Evolutionary conservation across 2,329 filamentous ascomycete genomes (phyloP), one percentile per base, ranked within the genome.

Genomic region (Talaromyces sp.): DNA sequence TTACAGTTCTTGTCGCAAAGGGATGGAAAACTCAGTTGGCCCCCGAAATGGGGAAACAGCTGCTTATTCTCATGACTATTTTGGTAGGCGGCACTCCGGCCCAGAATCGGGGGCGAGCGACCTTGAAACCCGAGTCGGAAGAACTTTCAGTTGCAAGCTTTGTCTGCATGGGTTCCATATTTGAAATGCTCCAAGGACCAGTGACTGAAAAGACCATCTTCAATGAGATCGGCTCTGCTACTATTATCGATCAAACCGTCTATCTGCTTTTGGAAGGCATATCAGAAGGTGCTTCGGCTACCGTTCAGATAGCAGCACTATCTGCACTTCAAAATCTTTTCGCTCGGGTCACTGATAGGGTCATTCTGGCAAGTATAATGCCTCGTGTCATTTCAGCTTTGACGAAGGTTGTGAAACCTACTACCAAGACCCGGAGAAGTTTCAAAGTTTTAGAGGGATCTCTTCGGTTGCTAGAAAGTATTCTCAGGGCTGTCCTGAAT

Each of bases 361-460:
- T 90, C n/a, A 87, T 91, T 2, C 81, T 96, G 64, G 91, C 92
- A 10, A 93, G 87, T 67, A 95, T 99, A 72, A 83, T 98, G 49
- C 95, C 96, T 0, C 92, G 93, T 10, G 92, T 92, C 0, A 86
- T 97, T 0, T 98, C 95, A 3, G 87, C 88, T 1, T 80, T 99
- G 27, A 89, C 90, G 2, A 93, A 90, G 71, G 81, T 92, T 0
- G 79, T 96, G 60, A 89, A 90, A 4, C 87, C 87, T 0, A 90
- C 89, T 0, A 86, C 83, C n/a, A 82, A 85, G 47, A 83, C 85
- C 69, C 83, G 86, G 58, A 81, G 86, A 39, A 82, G 84, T 57
- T 88, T 84, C 69, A 86, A 84, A 47, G 85, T 96, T 0, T 80
- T 98, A 7, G 79, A 88, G 27, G 80, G 80, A 63, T 86, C 86